Evolutionary conservation across 345 rosid genomes (phyloP), one percentile per base, ranked within the genome.

Genomic region (Pseudoturritis turrita): DNA sequence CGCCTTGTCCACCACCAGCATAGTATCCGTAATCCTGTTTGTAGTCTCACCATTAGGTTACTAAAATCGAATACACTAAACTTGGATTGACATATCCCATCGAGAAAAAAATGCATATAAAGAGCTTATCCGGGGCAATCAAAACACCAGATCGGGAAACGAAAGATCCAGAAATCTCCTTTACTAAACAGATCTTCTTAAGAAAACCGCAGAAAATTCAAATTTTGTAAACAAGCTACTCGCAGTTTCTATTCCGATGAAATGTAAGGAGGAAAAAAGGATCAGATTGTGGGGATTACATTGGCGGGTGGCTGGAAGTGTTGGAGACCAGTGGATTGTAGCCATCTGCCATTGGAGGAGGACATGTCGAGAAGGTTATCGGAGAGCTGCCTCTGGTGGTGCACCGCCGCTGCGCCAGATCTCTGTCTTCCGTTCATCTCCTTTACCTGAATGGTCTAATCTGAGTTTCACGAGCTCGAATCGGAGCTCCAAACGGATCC

Each of bases 251-350:
- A 74, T 39, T 49, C 4, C 7, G 46, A 29, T 17, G 29, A 39
- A 7, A 23, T 10, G 6, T 36, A 41, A 22, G 40, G 13, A 49
- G 21, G 28, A 43, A 15, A 23, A 57, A 52, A 29, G 26, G 37
- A 78, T 62, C 7, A 71, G 74, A 70, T n/a, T 26, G 1, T 72
- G 7, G 29, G 7, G 73, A 66, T 71, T 77, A 72, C 80, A 59
- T 77, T 77, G 65, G 78, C 68, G 39, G 89, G 76, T 62, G 69
- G 65, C 10, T 87, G 92, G 8, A 94, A 88, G 52, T 94, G 92
- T 78, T 89, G 98, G 40, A 94, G 87, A 25, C 98, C 97, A 35
- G 87, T 84, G 4, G 98, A 91, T 72, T 94, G 98, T 58, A 94
- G 95, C 98, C 97, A 94, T 71, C 95, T 76, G 35, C 88, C 94